Evolutionary conservation across 805 yeast species (phyloP).

Genomic region (Martiniozyma abietophila): DNA sequence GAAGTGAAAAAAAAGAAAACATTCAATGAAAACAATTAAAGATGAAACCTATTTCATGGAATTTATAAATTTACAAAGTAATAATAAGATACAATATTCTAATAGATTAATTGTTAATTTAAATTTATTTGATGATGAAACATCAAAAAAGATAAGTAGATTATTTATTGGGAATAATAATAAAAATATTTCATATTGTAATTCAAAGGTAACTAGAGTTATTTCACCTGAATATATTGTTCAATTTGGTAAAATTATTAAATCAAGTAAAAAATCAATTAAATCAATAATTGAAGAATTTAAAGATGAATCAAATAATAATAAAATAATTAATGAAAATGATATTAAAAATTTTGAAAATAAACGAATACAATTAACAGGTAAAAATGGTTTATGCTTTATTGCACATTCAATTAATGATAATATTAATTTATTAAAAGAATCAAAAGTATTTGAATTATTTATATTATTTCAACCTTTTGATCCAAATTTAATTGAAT

Average conservation of each 20-base stretch:
- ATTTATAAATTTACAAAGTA: slow-evolving; percentile 6
- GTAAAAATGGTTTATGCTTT: slow-evolving; percentile 11
- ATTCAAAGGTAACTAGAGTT: slow-evolving; percentile 17
- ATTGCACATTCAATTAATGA: slow-evolving; percentile 11
- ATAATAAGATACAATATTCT: no score
- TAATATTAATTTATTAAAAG: not conserved
- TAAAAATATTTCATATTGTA: slow-evolving; percentile 9
- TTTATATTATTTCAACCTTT: slow-evolving; percentile 19
- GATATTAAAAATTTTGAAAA: slow-evolving; percentile 5
- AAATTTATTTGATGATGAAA: no score
- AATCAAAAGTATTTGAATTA: slow-evolving; percentile 17
- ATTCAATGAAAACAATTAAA: no score
- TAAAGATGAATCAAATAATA: no score
- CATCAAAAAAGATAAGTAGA: slow-evolving; percentile 1
- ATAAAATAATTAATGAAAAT: slow-evolving; percentile 6
- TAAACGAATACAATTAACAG: not conserved
- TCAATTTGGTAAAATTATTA: slow-evolving; percentile 17
- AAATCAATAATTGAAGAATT: no score
- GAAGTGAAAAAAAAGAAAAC: no score
- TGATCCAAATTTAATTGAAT: slow-evolving; percentile 9
- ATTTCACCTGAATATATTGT: slow-evolving; percentile 23
- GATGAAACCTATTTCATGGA: slow-evolving; percentile 8
- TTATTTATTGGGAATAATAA: not conserved
- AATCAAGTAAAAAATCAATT: slow-evolving; percentile 6
- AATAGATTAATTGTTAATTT: no score